These are phyloP conservation scores for Plasmodium yoelii DNA, from an alignment of 169 alveolate genomes.

Conservation along the genomic window DNA sequence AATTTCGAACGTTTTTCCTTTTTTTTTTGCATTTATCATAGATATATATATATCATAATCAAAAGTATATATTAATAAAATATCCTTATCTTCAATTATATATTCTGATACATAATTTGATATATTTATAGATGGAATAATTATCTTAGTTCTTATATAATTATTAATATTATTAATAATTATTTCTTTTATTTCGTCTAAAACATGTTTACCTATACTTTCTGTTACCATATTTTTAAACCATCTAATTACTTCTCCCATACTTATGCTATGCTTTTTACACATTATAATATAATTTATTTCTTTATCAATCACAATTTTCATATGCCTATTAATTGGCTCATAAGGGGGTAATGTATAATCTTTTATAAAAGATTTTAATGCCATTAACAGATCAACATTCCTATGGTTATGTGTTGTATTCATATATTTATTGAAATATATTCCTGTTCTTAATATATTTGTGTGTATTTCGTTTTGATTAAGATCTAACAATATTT, in stretches of 20 bases:
- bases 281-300: conserved; percentile 79
- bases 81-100: conserved; percentile 34
- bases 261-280: conserved; percentile 81
- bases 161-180: conserved; percentile 68
- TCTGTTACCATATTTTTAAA: conserved; percentile 75
- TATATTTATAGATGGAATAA: conserved; percentile 60
- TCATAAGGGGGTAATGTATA: conserved; percentile 82
- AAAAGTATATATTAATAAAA: conserved; percentile 70
- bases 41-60: conserved; percentile 74
- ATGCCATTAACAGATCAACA: conserved; percentile 78
- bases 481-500: conserved; percentile 68
- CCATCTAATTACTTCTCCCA: conserved; percentile 84
- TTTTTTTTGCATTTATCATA: conserved; percentile 69
- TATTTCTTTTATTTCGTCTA: conserved; percentile 66
- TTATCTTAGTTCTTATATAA: conserved; percentile 72
- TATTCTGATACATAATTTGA: conserved; percentile 62
- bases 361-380: conserved; percentile 80
- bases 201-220: conserved; percentile 49
- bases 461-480: conserved; percentile 81
- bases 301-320: conserved; percentile 79
- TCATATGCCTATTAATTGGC: conserved; percentile 79
- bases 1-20: conserved; percentile 49
- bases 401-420: conserved; percentile 79
- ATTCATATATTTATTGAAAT: conserved; percentile 76
- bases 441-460: conserved; percentile 80